Evolutionary conservation across 768 basidiomycete genomes (phyloP), one percentile per base, ranked within the genome.

Genomic region (Tremella fuciformis): DNA sequence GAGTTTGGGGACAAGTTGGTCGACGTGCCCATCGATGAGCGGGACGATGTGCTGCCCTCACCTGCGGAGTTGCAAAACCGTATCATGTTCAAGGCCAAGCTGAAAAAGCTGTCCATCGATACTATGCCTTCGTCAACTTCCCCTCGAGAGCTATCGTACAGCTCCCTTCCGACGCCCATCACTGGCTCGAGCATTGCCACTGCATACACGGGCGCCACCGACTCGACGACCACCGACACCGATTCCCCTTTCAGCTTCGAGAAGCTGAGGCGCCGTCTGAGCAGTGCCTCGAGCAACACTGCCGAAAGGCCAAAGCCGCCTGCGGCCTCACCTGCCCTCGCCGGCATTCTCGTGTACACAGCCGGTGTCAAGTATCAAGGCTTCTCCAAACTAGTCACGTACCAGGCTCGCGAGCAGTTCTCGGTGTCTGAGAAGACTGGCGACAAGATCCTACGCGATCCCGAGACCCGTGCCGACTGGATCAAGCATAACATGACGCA

Each of bases 331-430:
- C 73, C 83, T 22, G 81, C 82, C 1, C 82, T 98, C 1, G 84
- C 84, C 0, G 79, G 83, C 1, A 81, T 97, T 11, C 82, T 97
- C 18, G 87, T 97, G 24, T 97, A 98, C 77, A 97, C 94, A 4
- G 85, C 94, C 53, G 94, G 94, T 4, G 90, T 97, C 60, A 94
- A 94, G 76, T 96, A 89, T 66, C 87, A 86, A 46, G 92, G 93
- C 0, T 82, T 98, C 76, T 88, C 89, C 77, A 85, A 88, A 76
- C 86, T 90, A 61, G 86, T 89, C 63, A 80, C 81, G 29, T 99
- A 99, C 69, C 86, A 86, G 8, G 83, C 88, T 0, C 87, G 90
- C 68, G 89, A 97, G 67, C 83, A 97, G 73, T 93, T 99, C 76
- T 94, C 91, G 6, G 83, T 98, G 7, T 93, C 91, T 0, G 94